These are phyloP conservation scores for Planoprotostelium fungivorum DNA, from an alignment of 78 protist genomes.

Conservation along the genomic window DNA sequence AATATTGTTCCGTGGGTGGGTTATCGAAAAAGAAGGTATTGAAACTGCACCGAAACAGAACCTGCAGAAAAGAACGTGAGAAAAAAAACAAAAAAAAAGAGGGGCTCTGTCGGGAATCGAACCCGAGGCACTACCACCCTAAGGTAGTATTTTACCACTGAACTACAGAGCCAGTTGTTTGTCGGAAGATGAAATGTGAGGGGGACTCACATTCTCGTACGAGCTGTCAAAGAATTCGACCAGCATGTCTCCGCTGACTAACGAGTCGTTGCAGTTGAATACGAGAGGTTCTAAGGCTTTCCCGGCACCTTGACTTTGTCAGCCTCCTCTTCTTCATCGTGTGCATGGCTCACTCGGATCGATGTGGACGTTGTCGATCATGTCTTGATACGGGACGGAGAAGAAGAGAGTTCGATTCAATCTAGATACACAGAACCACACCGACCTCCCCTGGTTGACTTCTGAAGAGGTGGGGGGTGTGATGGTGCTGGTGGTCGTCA, in stretches of 20 bases:
- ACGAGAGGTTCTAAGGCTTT: not conserved
- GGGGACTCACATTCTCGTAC: not conserved
- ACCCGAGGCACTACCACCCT: constrained; percentile 2
- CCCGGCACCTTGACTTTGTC: too few species aligned
- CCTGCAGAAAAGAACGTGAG: not conserved
- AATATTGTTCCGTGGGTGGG: not conserved
- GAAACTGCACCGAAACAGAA: not conserved
- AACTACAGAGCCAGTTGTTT: not conserved
- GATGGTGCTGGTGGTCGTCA: not conserved
- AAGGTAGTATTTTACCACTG: constrained; percentile 1
- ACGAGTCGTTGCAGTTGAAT: not conserved
- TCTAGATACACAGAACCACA: not conserved
- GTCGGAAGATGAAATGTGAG: not conserved
- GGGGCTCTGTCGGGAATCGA: constrained; percentile 2
- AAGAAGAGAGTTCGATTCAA: not conserved
- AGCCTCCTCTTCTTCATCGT: too few species aligned
- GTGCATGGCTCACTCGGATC: too few species aligned
- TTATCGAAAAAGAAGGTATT: not conserved
- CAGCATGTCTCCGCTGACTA: not conserved
- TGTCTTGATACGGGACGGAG: not conserved
- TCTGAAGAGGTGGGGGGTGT: not conserved
- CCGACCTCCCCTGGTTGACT: not conserved
- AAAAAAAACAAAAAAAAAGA: not conserved
- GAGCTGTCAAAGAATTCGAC: not conserved
- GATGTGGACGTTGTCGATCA: not conserved